A percentile compares a stretch with the other conserved stretches of the same genome.
These are phyloP conservation scores for Hippophae tibetana DNA, from an alignment of 306 rosid genomes.

Conservation along the genomic window DNA sequence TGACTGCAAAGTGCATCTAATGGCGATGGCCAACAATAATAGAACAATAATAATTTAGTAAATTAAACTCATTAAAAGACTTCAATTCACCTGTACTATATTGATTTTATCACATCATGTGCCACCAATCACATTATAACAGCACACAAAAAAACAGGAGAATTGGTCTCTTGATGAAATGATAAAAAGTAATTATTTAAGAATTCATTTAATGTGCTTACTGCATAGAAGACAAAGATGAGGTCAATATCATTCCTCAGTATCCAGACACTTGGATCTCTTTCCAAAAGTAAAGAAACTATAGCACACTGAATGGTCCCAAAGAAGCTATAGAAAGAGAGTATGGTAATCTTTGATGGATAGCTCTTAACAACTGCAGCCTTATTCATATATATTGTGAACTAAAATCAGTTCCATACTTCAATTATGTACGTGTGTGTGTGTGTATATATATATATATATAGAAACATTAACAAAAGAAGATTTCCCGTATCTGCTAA, in stretches of 20 bases:
- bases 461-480: not conserved
- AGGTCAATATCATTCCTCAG: constrained; percentile 39
- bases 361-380: constrained; percentile 51
- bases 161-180: not conserved
- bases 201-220: constrained; percentile 21
- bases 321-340: constrained; percentile 52
- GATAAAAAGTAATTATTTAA: too few species aligned
- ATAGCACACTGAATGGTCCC: constrained; percentile 52
- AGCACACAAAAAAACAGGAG: too few species aligned
- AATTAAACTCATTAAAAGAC: too few species aligned
- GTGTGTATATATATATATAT: not conserved
- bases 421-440: too few species aligned
- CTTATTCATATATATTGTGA: constrained; percentile 17
- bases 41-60: too few species aligned
- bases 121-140: not conserved
- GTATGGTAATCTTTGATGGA: constrained; percentile 49
- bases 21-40: too few species aligned
- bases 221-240: constrained; percentile 42
- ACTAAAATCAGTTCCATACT: constrained; percentile 19
- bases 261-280: constrained; percentile 43
- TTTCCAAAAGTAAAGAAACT: constrained; percentile 34
- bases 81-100: too few species aligned
- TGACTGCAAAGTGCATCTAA: not conserved
- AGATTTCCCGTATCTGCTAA: not conserved
- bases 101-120: not conserved